Evolutionary conservation across 83 land plant species (phyloP), one percentile per base, ranked within the genome.

Genomic region (Picea engelmannii): DNA sequence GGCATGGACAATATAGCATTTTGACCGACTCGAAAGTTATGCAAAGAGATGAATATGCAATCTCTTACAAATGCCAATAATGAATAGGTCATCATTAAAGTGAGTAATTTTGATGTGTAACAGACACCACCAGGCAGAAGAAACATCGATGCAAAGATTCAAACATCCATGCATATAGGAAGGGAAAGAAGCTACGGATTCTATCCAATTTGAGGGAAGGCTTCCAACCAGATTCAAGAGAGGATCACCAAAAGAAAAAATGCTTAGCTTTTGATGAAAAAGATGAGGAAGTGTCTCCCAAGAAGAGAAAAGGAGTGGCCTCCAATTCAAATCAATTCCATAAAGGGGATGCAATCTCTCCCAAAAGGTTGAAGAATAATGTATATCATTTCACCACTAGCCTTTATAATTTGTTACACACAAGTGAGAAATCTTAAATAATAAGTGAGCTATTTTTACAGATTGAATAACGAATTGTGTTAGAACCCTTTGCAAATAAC

Each of bases 171-270:
- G 78, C 85, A 79, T 90, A 88, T 85, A 78, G 90, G 16, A 90
- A 78, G 81, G 94, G 94, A 6, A 92, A 80, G 16, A 92, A 92
- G 66, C 35, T 90, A 76, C 76, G 87, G 17, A 83, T 90, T 65
- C 62, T 92, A 44, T 90, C 92, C 4, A 86, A 88, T 81, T 78
- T 86, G 61, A 82, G 82, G 76, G 86, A 80, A 35, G 75, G 71
- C 42, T 71, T 17, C 16, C 25, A 71, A 21, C 3, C 52, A 20
- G 58, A 21, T 11, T 60, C 73, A 11, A 78, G 58, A 3, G 52
- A 71, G 55, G 49, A 71, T 40, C 5, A 0, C 47, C 55, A 42
- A 18, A 35, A 68, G 71, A 31, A 12, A 44, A 70, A 71, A 52
- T 13, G 31, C 31, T 27, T 1, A 27, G 31, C 31, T 27, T 27